Evolutionary conservation across 805 yeast genomes (phyloP), one percentile per base, ranked within the genome.

Genomic region (Isabelozyma gotoi): DNA sequence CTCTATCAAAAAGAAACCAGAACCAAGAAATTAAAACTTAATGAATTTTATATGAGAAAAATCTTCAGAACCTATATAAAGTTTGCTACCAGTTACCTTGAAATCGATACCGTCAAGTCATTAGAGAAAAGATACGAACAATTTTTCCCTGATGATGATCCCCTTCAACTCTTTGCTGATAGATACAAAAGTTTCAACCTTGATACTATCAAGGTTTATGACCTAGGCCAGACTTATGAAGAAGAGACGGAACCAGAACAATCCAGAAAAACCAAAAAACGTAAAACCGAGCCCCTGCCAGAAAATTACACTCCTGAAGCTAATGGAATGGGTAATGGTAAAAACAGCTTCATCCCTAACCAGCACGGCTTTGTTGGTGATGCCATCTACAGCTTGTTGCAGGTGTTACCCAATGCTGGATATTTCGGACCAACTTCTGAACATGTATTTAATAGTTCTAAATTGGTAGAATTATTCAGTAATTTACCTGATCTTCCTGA

Each of bases 51-150:
- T 39, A 51, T 71, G 43, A 62, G 59, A 41, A 60, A 54, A 37
- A 56, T 72, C 35, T 61, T 67, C 41, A 65, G 60, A 38, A 61
- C 74, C 36, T 87, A 85, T 64, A 76, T 87, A 38, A 69, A 75
- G 39, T 84, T 83, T 57, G 95, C 91, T 49, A 72, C 85, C 2
- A 76, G 76, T 42, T 82, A 78, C 57, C 88, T 92, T 29, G 90
- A 85, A 51, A 63, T 87, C 17, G 76, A 78, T 36, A 84, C 87
- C 11, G 81, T 90, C 5, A 68, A 76, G 38, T 74, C 79, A 39
- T 73, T 92, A 37, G 90, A 87, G 48, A 73, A 71, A 43, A 76
- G 95, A 48, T 90, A 76, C 61, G 67, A 74, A 24, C 82, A 80
- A 47, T 63, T 75, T 29, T 90, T 88, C 60, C 87, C 91, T 0